phyloP scores from a whole-genome alignment of 1,284 basidiomycete genomes.

The Ustilago loliicola region DNA sequence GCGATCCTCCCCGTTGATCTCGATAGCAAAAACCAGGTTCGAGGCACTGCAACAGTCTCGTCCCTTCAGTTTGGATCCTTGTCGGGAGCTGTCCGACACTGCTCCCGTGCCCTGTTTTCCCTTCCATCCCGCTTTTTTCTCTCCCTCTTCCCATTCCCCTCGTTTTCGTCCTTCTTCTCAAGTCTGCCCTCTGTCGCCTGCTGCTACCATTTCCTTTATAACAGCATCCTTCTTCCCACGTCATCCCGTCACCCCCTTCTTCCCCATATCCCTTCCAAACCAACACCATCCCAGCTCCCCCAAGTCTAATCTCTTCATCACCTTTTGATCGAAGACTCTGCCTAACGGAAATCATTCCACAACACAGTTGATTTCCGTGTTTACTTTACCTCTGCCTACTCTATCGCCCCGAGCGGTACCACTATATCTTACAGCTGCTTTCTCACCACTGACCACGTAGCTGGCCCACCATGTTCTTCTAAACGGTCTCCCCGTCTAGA shows the following conservation, averaged over 20 bases:
- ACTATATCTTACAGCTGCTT: conserved; percentile 55
- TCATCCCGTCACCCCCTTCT: neutral
- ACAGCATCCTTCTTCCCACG: conserved; percentile 2
- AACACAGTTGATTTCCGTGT: conserved; percentile 25
- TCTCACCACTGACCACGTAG: conserved; percentile 51
- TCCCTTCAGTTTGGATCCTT: neutral
- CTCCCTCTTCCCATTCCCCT: conserved; percentile 12
- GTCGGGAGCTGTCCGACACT: neutral
- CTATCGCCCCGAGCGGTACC: conserved; percentile 31
- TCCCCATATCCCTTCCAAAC: conserved; percentile 17
- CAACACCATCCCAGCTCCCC: conserved; percentile 18
- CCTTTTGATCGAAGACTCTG: conserved; percentile 10
- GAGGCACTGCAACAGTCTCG: conserved; percentile 10
- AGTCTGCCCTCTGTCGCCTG: conserved; percentile 17
- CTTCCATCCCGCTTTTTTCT: neutral
- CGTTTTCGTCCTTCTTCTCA: conserved; percentile 10
- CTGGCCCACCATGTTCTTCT: conserved; percentile 60
- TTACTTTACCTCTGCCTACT: conserved; percentile 10
- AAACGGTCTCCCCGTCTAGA: conserved; percentile 54
- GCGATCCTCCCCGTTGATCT: conserved; percentile 8
- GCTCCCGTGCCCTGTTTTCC: neutral
- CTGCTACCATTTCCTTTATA: conserved; percentile 33
- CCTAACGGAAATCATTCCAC: conserved; percentile 24
- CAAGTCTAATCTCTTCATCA: conserved; percentile 13
- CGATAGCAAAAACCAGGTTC: neutral